Conservation (phyloP, 208 protist genomes). For the Porcisia deanei region DNA sequence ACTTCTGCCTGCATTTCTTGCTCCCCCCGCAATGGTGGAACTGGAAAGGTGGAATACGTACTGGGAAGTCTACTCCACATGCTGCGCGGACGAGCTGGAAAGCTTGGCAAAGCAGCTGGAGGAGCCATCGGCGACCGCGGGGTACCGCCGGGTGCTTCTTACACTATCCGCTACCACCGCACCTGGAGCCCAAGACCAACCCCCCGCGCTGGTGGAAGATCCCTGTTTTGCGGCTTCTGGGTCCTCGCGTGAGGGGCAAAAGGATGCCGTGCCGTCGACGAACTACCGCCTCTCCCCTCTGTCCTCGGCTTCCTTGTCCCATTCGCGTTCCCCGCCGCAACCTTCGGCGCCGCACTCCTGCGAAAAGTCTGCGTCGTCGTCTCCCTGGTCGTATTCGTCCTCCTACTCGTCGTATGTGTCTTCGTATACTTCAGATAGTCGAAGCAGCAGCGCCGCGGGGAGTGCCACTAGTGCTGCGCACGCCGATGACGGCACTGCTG, state of each 20-base stretch:
- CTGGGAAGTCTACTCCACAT: constrained; percentile 43
- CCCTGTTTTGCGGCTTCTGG: background rate
- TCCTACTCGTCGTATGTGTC: constrained; percentile 22
- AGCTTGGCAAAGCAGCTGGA: constrained; percentile 16
- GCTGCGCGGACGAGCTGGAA: constrained; percentile 29
- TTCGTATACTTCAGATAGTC: background rate
- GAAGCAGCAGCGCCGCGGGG: background rate
- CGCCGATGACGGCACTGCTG: background rate
- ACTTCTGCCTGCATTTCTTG: background rate
- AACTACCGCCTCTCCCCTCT: background rate
- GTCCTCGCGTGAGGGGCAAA: background rate
- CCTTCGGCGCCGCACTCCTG: background rate
- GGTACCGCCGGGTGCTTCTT: constrained; percentile 22
- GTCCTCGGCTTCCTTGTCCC: background rate
- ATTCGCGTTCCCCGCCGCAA: background rate
- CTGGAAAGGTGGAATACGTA: constrained; percentile 69
- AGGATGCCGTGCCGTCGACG: background rate
- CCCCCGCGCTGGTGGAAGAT: background rate
- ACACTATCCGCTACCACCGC: constrained; percentile 7
- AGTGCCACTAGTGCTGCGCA: constrained; percentile 1
- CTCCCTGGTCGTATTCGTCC: constrained; percentile 17
- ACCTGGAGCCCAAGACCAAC: background rate
- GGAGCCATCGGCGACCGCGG: background rate
- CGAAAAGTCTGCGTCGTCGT: background rate
- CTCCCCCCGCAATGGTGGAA: constrained; percentile 27